Evolutionary conservation across 495 filamentous ascomycete genomes (phyloP).

Genomic region (Talaromyces trachyspermus): DNA sequence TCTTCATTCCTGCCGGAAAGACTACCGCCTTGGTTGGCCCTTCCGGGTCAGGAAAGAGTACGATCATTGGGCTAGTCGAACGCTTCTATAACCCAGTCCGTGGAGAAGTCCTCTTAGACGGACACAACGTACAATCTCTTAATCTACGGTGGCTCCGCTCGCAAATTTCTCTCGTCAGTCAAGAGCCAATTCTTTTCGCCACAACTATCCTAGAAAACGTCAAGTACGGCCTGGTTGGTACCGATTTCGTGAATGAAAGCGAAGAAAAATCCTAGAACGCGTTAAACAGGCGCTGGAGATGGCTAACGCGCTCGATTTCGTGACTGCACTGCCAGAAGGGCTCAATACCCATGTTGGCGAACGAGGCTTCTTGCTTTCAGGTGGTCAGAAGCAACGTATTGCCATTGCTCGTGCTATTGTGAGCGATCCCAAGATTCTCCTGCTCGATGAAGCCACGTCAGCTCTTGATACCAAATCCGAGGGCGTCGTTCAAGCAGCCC

Average conservation of each 20-base stretch:
- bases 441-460: slow-evolving; percentile 91
- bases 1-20: slow-evolving; percentile 77
- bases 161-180: slow-evolving; percentile 82
- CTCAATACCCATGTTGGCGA: slow-evolving; percentile 96
- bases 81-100: slow-evolving; percentile 86
- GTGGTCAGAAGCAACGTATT: slow-evolving; percentile 95
- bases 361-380: slow-evolving; percentile 83
- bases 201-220: slow-evolving; percentile 87
- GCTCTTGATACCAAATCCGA: slow-evolving; percentile 95
- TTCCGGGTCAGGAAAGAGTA: slow-evolving; percentile 85
- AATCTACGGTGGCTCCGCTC: slow-evolving; percentile 90
- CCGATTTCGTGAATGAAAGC: slow-evolving; percentile 54
- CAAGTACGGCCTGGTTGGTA: slow-evolving; percentile 79
- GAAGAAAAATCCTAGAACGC: slow-evolving; percentile 48
- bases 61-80: slow-evolving; percentile 85
- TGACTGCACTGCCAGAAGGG: slow-evolving; percentile 72
- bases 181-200: slow-evolving; percentile 65
- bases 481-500: slow-evolving; percentile 86
- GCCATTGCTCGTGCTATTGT: slow-evolving; percentile 84
- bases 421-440: slow-evolving; percentile 87
- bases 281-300: slow-evolving; percentile 77
- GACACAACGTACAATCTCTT: slow-evolving; percentile 68
- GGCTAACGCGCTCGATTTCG: slow-evolving; percentile 91
- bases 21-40: slow-evolving; percentile 81
- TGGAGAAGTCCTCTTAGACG: slow-evolving; percentile 75